phyloP scores from a whole-genome alignment of 129 eudicot species.

The Apium graveolens region DNA sequence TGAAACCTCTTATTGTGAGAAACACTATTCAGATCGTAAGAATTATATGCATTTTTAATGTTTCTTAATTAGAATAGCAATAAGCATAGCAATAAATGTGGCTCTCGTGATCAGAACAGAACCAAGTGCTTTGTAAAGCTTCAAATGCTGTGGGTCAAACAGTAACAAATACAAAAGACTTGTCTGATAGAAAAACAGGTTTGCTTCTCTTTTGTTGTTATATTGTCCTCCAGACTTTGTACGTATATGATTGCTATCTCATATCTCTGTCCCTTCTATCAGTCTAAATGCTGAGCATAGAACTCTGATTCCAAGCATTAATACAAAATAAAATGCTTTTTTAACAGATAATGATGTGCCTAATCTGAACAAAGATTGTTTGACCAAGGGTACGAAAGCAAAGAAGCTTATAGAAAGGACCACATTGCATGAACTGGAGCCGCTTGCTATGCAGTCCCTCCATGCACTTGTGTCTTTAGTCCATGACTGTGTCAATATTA shows the following conservation, averaged over 20 bases:
- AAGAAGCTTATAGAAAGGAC: constrained; percentile 27
- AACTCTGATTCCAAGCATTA: background rate
- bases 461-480: constrained; percentile 72
- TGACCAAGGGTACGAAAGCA: constrained; percentile 13
- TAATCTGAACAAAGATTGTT: constrained; percentile 14
- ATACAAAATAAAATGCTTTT: background rate
- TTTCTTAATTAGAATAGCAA: background rate
- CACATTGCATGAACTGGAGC: constrained; percentile 49
- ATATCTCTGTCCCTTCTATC: background rate
- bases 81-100: background rate
- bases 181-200: constrained; percentile 44
- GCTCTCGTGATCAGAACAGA: constrained; percentile 58
- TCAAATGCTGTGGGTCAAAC: constrained; percentile 24
- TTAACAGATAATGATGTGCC: constrained; percentile 28
- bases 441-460: constrained; percentile 50
- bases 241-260: background rate
- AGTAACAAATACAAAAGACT: constrained; percentile 1
- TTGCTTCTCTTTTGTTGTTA: background rate
- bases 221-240: background rate
- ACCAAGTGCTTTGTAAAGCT: constrained; percentile 47
- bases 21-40: background rate
- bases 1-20: background rate
- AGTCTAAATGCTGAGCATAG: background rate
- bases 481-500: constrained; percentile 51
- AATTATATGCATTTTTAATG: background rate